Evolutionary conservation across 345 rosid genomes (phyloP).

Genomic region (Arabidopsis arenosa): DNA sequence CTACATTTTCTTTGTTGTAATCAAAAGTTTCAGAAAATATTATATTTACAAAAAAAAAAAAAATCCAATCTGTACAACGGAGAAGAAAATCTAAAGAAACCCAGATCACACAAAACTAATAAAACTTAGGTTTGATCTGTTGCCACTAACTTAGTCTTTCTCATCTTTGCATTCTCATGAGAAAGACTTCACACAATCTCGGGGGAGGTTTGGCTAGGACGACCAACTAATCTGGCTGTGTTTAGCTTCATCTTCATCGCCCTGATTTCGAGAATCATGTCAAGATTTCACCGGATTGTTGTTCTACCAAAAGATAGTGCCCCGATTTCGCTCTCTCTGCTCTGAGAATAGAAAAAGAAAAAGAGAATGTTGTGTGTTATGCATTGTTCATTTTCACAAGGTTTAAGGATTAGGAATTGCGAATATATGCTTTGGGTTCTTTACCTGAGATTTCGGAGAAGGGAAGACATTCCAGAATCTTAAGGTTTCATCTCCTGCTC

Average conservation of each 20-base stretch:
- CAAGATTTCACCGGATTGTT: conserved; percentile 63
- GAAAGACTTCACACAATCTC: conserved; percentile 11
- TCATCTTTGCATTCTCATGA: conserved; percentile 3
- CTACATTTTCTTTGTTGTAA: neutral
- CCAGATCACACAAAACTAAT: conserved; percentile 1
- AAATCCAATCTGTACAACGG: neutral
- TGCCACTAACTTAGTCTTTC: neutral
- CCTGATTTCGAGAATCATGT: neutral
- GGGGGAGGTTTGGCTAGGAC: conserved; percentile 22
- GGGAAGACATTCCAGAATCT: conserved; percentile 99
- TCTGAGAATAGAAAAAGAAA: conserved; percentile 51
- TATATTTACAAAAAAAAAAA: neutral
- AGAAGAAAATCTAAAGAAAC: neutral
- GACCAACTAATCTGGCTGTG: conserved; percentile 15
- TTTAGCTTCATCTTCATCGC: neutral
- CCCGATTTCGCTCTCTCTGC: conserved; percentile 76
- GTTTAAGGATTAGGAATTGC: neutral
- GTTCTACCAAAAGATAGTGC: conserved; percentile 82
- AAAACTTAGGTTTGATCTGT: no score
- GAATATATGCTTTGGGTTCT: neutral
- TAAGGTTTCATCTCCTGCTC: conserved; percentile 98
- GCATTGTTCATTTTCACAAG: neutral
- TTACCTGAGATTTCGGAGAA: conserved; percentile 93
- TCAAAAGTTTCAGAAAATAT: neutral
- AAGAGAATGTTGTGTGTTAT: neutral